phyloP scores from a whole-genome alignment of 2,329 filamentous ascomycete species.

The Juglanconis oblonga region DNA sequence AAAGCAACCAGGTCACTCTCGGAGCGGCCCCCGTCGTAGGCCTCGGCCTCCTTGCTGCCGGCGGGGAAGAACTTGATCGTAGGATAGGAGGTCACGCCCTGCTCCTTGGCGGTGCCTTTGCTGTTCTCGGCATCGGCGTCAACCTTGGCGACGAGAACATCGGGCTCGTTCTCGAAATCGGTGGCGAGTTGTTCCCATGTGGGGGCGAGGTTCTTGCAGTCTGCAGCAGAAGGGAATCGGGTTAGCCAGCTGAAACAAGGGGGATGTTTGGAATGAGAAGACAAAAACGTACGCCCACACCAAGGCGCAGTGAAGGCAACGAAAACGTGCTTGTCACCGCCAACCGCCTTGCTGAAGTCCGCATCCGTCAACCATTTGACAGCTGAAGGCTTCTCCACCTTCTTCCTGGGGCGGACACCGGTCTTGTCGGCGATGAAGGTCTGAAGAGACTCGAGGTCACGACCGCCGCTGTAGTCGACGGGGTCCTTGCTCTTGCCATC shows the following conservation, averaged over 20 bases:
- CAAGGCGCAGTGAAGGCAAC: slow-evolving; percentile 98
- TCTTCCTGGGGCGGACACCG: slow-evolving; percentile 75
- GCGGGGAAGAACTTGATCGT: slow-evolving; percentile 98
- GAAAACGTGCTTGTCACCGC: slow-evolving; percentile 82
- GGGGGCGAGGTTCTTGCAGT: slow-evolving; percentile 94
- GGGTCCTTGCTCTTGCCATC: slow-evolving; percentile 90
- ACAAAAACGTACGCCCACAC: slow-evolving; percentile 82
- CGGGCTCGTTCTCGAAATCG: slow-evolving; percentile 74
- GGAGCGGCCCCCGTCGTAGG: slow-evolving; percentile 72
- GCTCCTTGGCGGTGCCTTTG: slow-evolving; percentile 72
- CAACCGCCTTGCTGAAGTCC: slow-evolving; percentile 74
- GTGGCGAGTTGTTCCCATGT: slow-evolving; percentile 83
- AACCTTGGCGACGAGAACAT: slow-evolving; percentile 88
- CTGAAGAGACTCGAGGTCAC: slow-evolving; percentile 81
- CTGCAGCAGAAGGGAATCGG: slow-evolving; percentile 41
- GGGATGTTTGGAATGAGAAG: no score
- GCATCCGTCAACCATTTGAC: slow-evolving; percentile 78
- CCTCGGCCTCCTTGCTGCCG: slow-evolving; percentile 68
- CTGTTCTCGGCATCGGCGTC: slow-evolving; percentile 86
- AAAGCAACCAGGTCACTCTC: slow-evolving; percentile 76
- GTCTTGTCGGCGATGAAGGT: slow-evolving; percentile 85
- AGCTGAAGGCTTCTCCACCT: slow-evolving; percentile 68
- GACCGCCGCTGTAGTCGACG: slow-evolving; percentile 78
- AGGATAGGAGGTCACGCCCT: slow-evolving; percentile 83
- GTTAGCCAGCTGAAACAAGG: slow-evolving; percentile 13